phyloP scores from a whole-genome alignment of 805 yeast genomes.

The Candida methanosorbosa region DNA sequence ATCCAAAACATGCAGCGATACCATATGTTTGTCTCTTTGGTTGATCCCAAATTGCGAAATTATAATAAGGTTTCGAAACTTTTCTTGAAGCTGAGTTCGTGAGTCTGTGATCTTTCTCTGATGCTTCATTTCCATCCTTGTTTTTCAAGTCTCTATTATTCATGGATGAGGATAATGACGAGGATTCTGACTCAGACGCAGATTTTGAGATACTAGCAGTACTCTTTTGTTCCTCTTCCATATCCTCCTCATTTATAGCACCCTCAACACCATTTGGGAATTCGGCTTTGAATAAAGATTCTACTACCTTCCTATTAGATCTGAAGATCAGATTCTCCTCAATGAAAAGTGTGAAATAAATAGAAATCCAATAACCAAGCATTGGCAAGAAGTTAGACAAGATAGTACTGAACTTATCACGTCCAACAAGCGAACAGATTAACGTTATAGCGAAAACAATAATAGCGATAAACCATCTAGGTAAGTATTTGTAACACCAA shows the following conservation, averaged over 20 bases:
- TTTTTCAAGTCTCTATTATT: background rate
- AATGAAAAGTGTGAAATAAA: slow-evolving; percentile 60
- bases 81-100: background rate
- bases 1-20: slow-evolving; percentile 59
- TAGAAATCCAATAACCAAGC: slow-evolving; percentile 88
- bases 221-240: no score
- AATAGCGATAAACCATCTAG: slow-evolving; percentile 73
- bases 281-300: slow-evolving; percentile 33
- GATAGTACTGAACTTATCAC: slow-evolving; percentile 61
- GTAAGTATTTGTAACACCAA: slow-evolving; percentile 44
- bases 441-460: slow-evolving; percentile 54
- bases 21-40: slow-evolving; percentile 54
- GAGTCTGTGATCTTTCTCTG: background rate
- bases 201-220: no score
- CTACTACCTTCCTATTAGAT: slow-evolving; percentile 29
- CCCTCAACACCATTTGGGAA: slow-evolving; percentile 20
- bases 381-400: slow-evolving; percentile 79
- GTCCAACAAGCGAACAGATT: slow-evolving; percentile 68
- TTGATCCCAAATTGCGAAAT: slow-evolving; percentile 72
- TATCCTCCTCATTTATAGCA: no score
- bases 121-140: background rate
- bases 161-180: background rate
- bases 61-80: slow-evolving; percentile 35
- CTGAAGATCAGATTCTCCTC: slow-evolving; percentile 73
- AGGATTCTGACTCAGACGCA: background rate